Conservation (phyloP, 2,329 filamentous ascomycete species). For the Sclerotinia minor region DNA sequence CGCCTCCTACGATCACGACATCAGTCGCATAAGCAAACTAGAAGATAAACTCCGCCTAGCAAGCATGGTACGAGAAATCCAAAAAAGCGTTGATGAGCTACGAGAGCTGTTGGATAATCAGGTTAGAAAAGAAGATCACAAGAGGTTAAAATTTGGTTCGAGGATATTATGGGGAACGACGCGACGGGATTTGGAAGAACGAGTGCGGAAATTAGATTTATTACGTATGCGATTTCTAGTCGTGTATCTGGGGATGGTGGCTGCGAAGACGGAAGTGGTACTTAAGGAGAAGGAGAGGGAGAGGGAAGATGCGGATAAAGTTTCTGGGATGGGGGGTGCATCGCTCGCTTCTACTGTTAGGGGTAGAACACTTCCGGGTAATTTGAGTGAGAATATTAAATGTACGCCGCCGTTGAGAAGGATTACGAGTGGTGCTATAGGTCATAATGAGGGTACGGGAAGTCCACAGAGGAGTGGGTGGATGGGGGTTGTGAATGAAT, state of each 20-base stretch:
- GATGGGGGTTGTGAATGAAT: conserved; percentile 63
- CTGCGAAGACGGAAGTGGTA: conserved; percentile 41
- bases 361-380: background rate
- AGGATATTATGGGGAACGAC: conserved; percentile 55
- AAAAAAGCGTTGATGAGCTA: conserved; percentile 59
- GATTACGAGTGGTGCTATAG: conserved; percentile 55
- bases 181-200: conserved; percentile 55
- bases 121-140: conserved; percentile 47
- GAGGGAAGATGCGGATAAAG: conserved; percentile 12
- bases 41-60: conserved; percentile 63
- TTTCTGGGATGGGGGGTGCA: background rate
- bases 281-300: conserved; percentile 13
- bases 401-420: conserved; percentile 49
- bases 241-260: conserved; percentile 62
- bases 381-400: conserved; percentile 33
- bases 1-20: conserved; percentile 62
- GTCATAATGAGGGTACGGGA: conserved; percentile 52
- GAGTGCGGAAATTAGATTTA: conserved; percentile 59
- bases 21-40: conserved; percentile 56
- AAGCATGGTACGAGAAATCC: conserved; percentile 61
- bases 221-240: conserved; percentile 65
- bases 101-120: conserved; percentile 59
- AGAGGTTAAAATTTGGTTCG: conserved; percentile 48
- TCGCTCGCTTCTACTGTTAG: background rate
- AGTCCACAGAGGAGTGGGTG: conserved; percentile 56